Conservation (phyloP, 768 basidiomycete genomes). For the Solioccasus polychromus region DNA sequence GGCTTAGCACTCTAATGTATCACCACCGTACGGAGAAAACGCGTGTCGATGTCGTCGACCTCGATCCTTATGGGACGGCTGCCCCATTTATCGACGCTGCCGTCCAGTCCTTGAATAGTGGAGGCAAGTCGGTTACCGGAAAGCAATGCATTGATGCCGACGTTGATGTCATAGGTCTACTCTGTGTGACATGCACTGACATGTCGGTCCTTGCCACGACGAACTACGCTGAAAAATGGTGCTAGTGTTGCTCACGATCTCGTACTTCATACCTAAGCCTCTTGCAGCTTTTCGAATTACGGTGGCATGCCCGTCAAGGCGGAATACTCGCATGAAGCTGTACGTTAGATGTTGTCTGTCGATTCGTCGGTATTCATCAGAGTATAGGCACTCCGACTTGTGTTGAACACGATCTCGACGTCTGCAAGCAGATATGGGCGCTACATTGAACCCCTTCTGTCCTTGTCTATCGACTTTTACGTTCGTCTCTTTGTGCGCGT, state of each 20-base stretch:
- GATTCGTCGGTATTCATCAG: conserved; percentile 2
- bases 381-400: conserved; percentile 78
- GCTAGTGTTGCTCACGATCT: not conserved
- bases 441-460: conserved; percentile 84
- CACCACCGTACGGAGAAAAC: conserved; percentile 68
- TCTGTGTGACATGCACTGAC: conserved; percentile 97
- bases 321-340: conserved; percentile 95
- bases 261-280: not conserved
- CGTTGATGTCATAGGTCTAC: conserved; percentile 47
- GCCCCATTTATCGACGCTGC: conserved; percentile 96
- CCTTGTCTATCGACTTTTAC: conserved; percentile 96
- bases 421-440: conserved; percentile 92
- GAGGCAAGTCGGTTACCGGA: conserved; percentile 52
- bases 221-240: conserved; percentile 98
- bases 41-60: conserved; percentile 91
- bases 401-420: conserved; percentile 82
- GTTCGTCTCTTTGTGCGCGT: conserved; percentile 88
- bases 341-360: conserved; percentile 34
- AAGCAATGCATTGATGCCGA: not conserved
- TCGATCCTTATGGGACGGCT: conserved; percentile 97
- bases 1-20: conserved; percentile 81
- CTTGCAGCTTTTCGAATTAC: conserved; percentile 84
- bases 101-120: conserved; percentile 83
- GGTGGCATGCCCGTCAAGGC: conserved; percentile 86
- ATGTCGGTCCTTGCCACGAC: conserved; percentile 88